phyloP scores from a whole-genome alignment of 1,284 basidiomycete species.

The Irpex sp. region DNA sequence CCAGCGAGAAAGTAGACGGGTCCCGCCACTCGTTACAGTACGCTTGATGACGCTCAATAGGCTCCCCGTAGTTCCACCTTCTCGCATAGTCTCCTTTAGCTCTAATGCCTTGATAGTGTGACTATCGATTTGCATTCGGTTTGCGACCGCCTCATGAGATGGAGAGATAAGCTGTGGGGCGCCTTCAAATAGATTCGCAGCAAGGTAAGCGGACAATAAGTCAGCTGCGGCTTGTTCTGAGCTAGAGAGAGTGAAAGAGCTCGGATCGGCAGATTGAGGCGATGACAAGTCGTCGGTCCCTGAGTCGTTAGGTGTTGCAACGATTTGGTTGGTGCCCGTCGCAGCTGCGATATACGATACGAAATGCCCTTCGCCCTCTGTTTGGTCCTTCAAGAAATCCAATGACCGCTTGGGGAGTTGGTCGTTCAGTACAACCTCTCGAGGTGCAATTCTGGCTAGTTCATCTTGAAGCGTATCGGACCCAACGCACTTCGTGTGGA shows the following conservation, averaged over 20 bases:
- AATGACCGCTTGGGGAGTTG: slow-evolving; percentile 37
- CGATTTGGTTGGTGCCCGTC: slow-evolving; percentile 14
- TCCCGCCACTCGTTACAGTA: slow-evolving; percentile 79
- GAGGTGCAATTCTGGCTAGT: slow-evolving; percentile 77
- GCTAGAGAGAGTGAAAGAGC: slow-evolving; percentile 9
- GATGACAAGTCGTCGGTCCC: slow-evolving; percentile 7
- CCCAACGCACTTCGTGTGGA: slow-evolving; percentile 70
- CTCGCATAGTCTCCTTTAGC: slow-evolving; percentile 74
- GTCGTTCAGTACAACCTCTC: slow-evolving; percentile 74
- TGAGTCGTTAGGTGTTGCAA: neutral
- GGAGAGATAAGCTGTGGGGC: slow-evolving; percentile 70
- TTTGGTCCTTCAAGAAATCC: slow-evolving; percentile 37
- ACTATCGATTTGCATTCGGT: slow-evolving; percentile 85
- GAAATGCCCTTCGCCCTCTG: slow-evolving; percentile 51
- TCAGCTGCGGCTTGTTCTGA: slow-evolving; percentile 58
- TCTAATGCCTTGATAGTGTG: slow-evolving; percentile 90
- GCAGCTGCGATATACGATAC: slow-evolving; percentile 38
- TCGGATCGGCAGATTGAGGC: neutral
- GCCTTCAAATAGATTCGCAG: slow-evolving; percentile 71
- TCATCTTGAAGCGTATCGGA: slow-evolving; percentile 72
- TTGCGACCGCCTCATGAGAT: slow-evolving; percentile 50
- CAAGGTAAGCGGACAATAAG: slow-evolving; percentile 70
- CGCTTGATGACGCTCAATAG: slow-evolving; percentile 76
- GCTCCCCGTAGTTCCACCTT: slow-evolving; percentile 73
- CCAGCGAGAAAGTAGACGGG: slow-evolving; percentile 73